Conservation (phyloP, 768 basidiomycete species). For the Lactarius deliciosus region DNA sequence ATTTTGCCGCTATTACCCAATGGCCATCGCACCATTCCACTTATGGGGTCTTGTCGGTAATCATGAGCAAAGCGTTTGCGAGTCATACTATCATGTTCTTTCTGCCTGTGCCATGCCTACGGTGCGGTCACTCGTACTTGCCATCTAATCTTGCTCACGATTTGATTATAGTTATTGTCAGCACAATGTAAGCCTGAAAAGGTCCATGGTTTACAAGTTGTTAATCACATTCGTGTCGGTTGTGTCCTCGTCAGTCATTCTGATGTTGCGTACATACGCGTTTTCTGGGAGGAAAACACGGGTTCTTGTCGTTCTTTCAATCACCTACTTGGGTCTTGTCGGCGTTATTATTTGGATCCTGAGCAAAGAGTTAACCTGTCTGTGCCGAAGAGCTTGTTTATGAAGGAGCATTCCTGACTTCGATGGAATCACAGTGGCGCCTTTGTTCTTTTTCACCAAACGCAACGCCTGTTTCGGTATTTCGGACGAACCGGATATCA, state of each 20-base stretch:
- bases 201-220: background rate
- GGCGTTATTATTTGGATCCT: constrained; percentile 17
- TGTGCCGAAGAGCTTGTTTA: background rate
- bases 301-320: constrained; percentile 13
- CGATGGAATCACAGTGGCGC: constrained; percentile 9
- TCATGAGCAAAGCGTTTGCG: constrained; percentile 10
- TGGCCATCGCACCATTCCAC: constrained; percentile 18
- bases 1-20: too few species aligned
- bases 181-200: constrained; percentile 19
- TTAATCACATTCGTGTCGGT: background rate
- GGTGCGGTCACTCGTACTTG: constrained; percentile 12
- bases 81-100: constrained; percentile 9
- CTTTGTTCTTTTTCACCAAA: background rate
- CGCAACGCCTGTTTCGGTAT: constrained; percentile 16
- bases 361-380: constrained; percentile 7
- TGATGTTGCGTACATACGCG: constrained; percentile 28
- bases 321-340: constrained; percentile 6
- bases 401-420: background rate
- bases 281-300: constrained; percentile 17
- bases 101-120: constrained; percentile 18
- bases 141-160: background rate
- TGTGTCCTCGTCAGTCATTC: constrained; percentile 17
- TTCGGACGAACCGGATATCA: too few species aligned
- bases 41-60: constrained; percentile 20
- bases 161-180: constrained; percentile 11